phyloP scores from a whole-genome alignment of 2,329 filamentous ascomycete genomes.

The Fusarium continuum region DNA sequence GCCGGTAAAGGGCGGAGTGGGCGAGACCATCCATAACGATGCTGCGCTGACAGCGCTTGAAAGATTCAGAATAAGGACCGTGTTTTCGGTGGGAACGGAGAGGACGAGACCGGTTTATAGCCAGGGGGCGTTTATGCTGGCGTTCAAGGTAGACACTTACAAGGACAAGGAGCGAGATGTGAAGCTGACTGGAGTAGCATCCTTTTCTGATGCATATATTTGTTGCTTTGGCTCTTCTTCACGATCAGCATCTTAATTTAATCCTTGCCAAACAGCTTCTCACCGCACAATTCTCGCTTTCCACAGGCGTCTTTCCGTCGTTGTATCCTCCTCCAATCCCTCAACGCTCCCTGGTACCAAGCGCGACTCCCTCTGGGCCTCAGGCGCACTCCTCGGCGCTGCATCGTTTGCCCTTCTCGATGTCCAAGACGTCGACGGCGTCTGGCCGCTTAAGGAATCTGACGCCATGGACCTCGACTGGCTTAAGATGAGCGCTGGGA shows the following conservation, averaged over 20 bases:
- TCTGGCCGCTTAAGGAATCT: slow-evolving; percentile 64
- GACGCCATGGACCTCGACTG: slow-evolving; percentile 61
- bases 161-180: neutral
- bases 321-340: slow-evolving; percentile 36
- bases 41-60: slow-evolving; percentile 49
- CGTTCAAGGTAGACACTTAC: slow-evolving; percentile 47
- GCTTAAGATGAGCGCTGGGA: slow-evolving; percentile 65
- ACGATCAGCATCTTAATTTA: slow-evolving; percentile 58
- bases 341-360: slow-evolving; percentile 47
- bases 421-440: slow-evolving; percentile 51
- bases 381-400: slow-evolving; percentile 57
- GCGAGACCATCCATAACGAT: slow-evolving; percentile 46
- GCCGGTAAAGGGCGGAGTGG: slow-evolving; percentile 22
- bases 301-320: slow-evolving; percentile 56
- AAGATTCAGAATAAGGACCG: slow-evolving; percentile 55
- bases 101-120: slow-evolving; percentile 48
- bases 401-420: slow-evolving; percentile 58
- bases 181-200: slow-evolving; percentile 46
- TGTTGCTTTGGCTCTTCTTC: slow-evolving; percentile 61
- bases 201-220: slow-evolving; percentile 65
- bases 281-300: slow-evolving; percentile 50
- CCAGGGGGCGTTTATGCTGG: slow-evolving; percentile 50
- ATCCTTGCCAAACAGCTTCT: slow-evolving; percentile 28
- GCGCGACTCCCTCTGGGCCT: slow-evolving; percentile 59
- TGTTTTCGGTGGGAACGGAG: slow-evolving; percentile 51